Evolutionary conservation across 2,329 filamentous ascomycete species (phyloP).

Genomic region (Apiospora sp.): DNA sequence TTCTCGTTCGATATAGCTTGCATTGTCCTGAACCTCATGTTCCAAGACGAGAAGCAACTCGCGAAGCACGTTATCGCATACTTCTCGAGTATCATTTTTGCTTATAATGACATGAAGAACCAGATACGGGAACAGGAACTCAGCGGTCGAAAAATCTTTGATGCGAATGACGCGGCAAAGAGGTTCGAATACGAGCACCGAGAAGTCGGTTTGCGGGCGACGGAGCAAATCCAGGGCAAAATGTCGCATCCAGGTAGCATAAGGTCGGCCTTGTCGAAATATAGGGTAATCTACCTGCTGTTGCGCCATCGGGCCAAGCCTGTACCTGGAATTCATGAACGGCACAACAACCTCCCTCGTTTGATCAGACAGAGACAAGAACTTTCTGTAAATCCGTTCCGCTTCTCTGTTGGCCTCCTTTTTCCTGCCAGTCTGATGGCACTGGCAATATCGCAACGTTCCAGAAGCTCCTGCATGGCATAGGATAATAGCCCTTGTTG

Average conservation of each 20-base stretch:
- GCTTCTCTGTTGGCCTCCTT: slow-evolving; percentile 57
- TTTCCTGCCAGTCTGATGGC: slow-evolving; percentile 55
- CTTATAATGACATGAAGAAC: slow-evolving; percentile 84
- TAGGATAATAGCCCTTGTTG: slow-evolving; percentile 92
- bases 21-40: slow-evolving; percentile 59
- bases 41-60: slow-evolving; percentile 82
- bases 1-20: slow-evolving; percentile 70
- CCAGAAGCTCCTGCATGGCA: slow-evolving; percentile 90
- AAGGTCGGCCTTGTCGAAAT: slow-evolving; percentile 72
- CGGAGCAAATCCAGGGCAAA: slow-evolving; percentile 85
- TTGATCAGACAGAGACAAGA: slow-evolving; percentile 78
- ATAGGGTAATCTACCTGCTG: slow-evolving; percentile 76
- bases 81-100: slow-evolving; percentile 64
- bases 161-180: slow-evolving; percentile 83
- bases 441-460: slow-evolving; percentile 75
- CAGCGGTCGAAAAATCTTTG: slow-evolving; percentile 85
- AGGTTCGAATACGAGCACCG: slow-evolving; percentile 80
- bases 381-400: slow-evolving; percentile 73
- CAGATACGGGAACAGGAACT: slow-evolving; percentile 88
- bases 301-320: slow-evolving; percentile 69
- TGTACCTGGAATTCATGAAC: slow-evolving; percentile 85
- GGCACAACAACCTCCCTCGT: slow-evolving; percentile 85
- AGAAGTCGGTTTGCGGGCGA: slow-evolving; percentile 77
- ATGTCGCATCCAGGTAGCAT: slow-evolving; percentile 81
- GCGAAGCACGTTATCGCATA: slow-evolving; percentile 70